These are phyloP conservation scores for Nitzschia inconspicua DNA, from an alignment of 108 stramenopile species.

Conservation along the genomic window DNA sequence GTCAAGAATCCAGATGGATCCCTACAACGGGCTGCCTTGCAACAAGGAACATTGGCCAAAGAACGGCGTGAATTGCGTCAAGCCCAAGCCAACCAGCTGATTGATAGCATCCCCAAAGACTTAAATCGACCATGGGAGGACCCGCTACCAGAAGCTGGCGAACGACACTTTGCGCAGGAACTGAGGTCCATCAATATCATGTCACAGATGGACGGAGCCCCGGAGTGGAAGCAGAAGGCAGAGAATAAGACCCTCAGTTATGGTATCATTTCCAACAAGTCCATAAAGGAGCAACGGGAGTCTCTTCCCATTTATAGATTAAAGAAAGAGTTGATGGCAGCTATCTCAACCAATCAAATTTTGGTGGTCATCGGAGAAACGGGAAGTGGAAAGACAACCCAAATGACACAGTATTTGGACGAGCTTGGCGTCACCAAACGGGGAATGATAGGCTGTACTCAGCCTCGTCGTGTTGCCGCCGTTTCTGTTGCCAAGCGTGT, in stretches of 20 bases:
- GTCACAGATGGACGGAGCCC: slow-evolving; percentile 82
- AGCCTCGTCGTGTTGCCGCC: slow-evolving; percentile 97
- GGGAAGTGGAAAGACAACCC: slow-evolving; percentile 91
- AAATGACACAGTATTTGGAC: slow-evolving; percentile 98
- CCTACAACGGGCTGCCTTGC: slow-evolving; percentile 94
- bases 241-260: slow-evolving; percentile 91
- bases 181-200: slow-evolving; percentile 90
- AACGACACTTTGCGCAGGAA: slow-evolving; percentile 97
- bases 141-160: slow-evolving; percentile 95
- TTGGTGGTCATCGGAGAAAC: slow-evolving; percentile 98
- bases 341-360: slow-evolving; percentile 84
- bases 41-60: slow-evolving; percentile 90
- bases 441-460: slow-evolving; percentile 97
- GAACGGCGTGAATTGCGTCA: slow-evolving; percentile 95
- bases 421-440: slow-evolving; percentile 90
- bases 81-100: slow-evolving; percentile 94
- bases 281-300: slow-evolving; percentile 95
- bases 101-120: slow-evolving; percentile 98
- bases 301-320: slow-evolving; percentile 88
- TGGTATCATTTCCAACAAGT: slow-evolving; percentile 92
- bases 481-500: slow-evolving; percentile 98
- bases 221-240: slow-evolving; percentile 97
- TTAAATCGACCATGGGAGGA: slow-evolving; percentile 98
- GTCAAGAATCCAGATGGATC: slow-evolving; percentile 98
- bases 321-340: slow-evolving; percentile 80